Percentiles rank a stretch among this genome's conserved stretches.
phyloP scores from a whole-genome alignment of 2,329 filamentous ascomycete species.

The Immersiporthe knoxdaviesiana region DNA sequence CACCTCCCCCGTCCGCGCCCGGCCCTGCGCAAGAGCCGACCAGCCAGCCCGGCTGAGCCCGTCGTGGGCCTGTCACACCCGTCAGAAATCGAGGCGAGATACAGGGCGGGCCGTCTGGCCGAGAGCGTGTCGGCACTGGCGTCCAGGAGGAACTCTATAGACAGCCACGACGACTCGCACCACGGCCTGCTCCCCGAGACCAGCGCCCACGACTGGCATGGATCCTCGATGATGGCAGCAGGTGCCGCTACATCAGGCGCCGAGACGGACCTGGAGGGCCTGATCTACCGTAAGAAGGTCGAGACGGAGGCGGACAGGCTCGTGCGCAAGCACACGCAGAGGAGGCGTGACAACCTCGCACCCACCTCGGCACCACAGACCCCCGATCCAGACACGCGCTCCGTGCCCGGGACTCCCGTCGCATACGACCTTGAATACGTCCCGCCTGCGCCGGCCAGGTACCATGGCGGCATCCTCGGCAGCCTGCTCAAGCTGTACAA shows the following conservation, averaged over 20 bases:
- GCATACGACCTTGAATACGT: constrained; percentile 66
- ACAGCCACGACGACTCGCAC: constrained; percentile 26
- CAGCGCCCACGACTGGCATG: constrained; percentile 13
- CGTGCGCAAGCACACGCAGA: constrained; percentile 26
- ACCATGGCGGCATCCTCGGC: constrained; percentile 73
- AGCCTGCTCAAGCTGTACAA: constrained; percentile 71
- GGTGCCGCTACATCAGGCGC: constrained; percentile 13
- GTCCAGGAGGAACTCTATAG: constrained; percentile 37
- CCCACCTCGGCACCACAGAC: not conserved
- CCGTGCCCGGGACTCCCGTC: constrained; percentile 47
- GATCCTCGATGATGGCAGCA: not conserved
- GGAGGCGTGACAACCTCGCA: constrained; percentile 8
- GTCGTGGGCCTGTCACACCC: constrained; percentile 29
- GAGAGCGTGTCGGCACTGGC: constrained; percentile 38
- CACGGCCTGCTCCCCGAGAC: constrained; percentile 15
- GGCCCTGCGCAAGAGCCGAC: constrained; percentile 34
- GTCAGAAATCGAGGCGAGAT: constrained; percentile 41
- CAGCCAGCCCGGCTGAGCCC: constrained; percentile 30
- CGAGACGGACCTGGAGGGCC: constrained; percentile 14
- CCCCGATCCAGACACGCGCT: constrained; percentile 24
- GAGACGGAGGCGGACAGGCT: constrained; percentile 27
- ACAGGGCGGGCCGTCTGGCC: constrained; percentile 41
- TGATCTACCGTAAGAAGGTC: constrained; percentile 27
- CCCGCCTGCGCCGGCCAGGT: constrained; percentile 63
- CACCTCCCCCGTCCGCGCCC: constrained; percentile 33